Base-by-base conservation (phyloP, 345 rosid genomes). In the Raphanus sativus region DNA sequence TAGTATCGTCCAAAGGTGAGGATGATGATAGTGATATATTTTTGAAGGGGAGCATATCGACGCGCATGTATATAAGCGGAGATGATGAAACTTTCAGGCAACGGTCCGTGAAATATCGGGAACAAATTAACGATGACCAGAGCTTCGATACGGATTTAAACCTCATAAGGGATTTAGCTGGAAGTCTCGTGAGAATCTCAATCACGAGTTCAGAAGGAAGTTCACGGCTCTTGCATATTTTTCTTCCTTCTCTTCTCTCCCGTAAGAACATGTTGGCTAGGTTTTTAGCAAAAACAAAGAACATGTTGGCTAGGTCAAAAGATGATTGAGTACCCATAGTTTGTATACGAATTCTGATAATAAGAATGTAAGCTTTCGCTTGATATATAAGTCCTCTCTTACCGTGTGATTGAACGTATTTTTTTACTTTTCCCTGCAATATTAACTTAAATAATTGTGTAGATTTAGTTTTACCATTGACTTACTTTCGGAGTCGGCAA, bases 91-190 rank as follows among this genome's bases (percentile, higher is more conserved):
- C 29, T 0, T 28, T 54, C 3, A 42, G 45, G 3, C 45, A 0
- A 25, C 38, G 60, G 21, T 33, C 1, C 12, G 32, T 10, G 36
- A 69, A 17, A 12, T 17, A 21, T 6, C 6, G 50, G 34, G 32
- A 3, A 11, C 16, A 69, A 45, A 69, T 69, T 5, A 55, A 28
- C 4, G 50, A 55, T 69, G 7, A 69, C 73, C 73, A 55, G 32
- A 17, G 50, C 63, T 69, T 69, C 1, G 73, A 69, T 16, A 69
- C 50, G 50, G 63, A 69, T 29, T 69, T 69, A 21, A 33, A 55
- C 21, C 13, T 55, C 63, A 33, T 3, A 11, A 69, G 4, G 1
- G 63, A 69, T 9, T 30, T 69, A 30, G 10, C 10, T 2, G 62
- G 72, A 15, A 69, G 11, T 32, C 62, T 69, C 0, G 33, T 33